Evolutionary conservation across 345 rosid genomes (phyloP), one percentile per base, ranked within the genome.

Genomic region (Triadica sebifera): DNA sequence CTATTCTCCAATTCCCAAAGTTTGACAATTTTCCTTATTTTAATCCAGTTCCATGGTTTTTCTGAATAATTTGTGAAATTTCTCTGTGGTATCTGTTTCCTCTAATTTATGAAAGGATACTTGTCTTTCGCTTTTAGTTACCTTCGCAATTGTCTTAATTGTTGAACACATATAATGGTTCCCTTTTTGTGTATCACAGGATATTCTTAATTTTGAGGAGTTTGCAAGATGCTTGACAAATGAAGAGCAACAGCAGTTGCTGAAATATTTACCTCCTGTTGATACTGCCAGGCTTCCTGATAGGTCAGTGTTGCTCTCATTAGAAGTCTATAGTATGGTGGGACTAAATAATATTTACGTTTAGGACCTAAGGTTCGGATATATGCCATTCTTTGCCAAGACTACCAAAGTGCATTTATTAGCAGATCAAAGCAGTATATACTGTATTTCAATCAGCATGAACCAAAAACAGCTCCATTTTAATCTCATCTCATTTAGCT

Each of bases 161-260:
- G 24, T 67, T 51, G 65, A 46, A 49, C 8, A 19, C n/a, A 19
- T 57, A 15, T 74, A 51, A 51, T 65, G 63, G 47, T 71, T 56
- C 68, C 67, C 63, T 41, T 60, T 34, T 17, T 77, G 17, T 72
- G 8, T 74, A 81, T 63, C 77, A 75, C 85, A 95, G 99, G 94
- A 88, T 77, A 78, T 93, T 83, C 76, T 93, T 79, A 95, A 89
- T 87, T 88, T 87, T 77, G 88, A 93, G 80, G 90, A 86, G 85
- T 92, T 95, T 78, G 71, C 71, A 53, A 82, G 82, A 81, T 84
- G 80, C 78, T 85, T 93, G 78, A 89, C 94, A 65, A 79, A 77
- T 65, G 96, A 89, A 75, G 99, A 95, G 81, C 98, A 91, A 87
- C 88, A 82, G 80, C 90, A 83, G 63, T 83, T 95, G 74, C 83